A percentile compares a stretch with the other conserved stretches of the same genome.
Evolutionary conservation across 2,329 filamentous ascomycete genomes (phyloP).

Genomic region (Botrytis elliptica): DNA sequence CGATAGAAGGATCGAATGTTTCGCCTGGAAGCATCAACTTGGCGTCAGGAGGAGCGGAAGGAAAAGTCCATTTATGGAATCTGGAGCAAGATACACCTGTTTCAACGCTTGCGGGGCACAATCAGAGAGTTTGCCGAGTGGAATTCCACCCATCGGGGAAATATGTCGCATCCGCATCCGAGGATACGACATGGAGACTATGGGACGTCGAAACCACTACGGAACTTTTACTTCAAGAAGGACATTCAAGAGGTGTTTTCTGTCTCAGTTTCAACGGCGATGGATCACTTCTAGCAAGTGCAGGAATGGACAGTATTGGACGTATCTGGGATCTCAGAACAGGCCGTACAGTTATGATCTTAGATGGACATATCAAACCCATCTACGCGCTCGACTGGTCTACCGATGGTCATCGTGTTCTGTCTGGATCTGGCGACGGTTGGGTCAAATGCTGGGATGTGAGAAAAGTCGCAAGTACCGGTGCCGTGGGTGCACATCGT

Average conservation of each 20-base stretch:
- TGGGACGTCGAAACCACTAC: conserved; percentile 89
- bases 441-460: conserved; percentile 99
- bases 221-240: conserved; percentile 86
- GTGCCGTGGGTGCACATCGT: conserved; percentile 85
- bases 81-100: conserved; percentile 82
- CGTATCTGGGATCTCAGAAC: conserved; percentile 94
- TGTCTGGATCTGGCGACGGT: conserved; percentile 90
- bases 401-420: conserved; percentile 82
- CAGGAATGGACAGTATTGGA: conserved; percentile 91
- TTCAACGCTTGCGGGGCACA: conserved; percentile 78
- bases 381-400: conserved; percentile 95
- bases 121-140: conserved; percentile 81
- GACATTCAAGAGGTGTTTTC: conserved; percentile 91
- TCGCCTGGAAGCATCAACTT: conserved; percentile 76
- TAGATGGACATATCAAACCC: conserved; percentile 84
- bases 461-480: conserved; percentile 78
- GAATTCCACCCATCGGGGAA: conserved; percentile 92
- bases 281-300: conserved; percentile 85
- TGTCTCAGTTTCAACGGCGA: conserved; percentile 87
- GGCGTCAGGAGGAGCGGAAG: conserved; percentile 86
- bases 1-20: conserved; percentile 66
- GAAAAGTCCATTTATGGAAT: conserved; percentile 86
- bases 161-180: conserved; percentile 89
- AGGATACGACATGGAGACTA: conserved; percentile 93
- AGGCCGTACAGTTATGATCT: conserved; percentile 90